Base-by-base conservation (phyloP, 331 rosid species). In the Malus hybrid region DNA sequence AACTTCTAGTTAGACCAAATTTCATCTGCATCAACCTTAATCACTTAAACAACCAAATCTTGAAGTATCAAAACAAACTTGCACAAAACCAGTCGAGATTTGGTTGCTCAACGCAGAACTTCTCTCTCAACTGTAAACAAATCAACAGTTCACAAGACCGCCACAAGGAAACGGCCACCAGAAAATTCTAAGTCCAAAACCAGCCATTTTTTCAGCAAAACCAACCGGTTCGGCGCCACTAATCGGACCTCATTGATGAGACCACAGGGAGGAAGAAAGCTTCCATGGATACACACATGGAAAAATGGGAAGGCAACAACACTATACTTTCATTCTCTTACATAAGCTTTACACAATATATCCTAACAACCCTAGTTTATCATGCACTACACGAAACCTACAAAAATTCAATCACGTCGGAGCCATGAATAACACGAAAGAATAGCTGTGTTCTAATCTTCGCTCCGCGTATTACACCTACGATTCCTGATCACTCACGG, bases 401-500 rank as follows among this genome's bases (percentile, higher is more conserved):
- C 96, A 94, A 94, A 92, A 94, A 85, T 90, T 92, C 84, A 80
- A 85, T 91, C 97, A 74, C 86, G 85, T 82, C 75, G 92, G 86
- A 83, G 86, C 87, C 84, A 84, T 80, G 39, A 82, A 84, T 62
- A 81, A 84, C 90, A 82, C 79, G 69, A 87, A 87, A 85, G 91
- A 88, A 90, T 82, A 83, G 44, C 57, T 72, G 75, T 69, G 82
- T 73, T 84, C 82, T 74, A 78, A 52, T 80, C 33, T 87, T 60
- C 53, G 48, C 80, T 77, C 63, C 62, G 62, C 81, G 77, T 66
- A 81, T 74, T 72, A 82, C 84, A 81, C 78, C 91, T 80, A 87
- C 22, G 91, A 77, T 84, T 94, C 97, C 82, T 72, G 80, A 33
- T 94, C 95, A 80, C 88, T 86, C 77, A 70, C 74, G 73, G 80